Evolutionary conservation across 1,284 basidiomycete species (phyloP).

Genomic region (Microbotryum intermedium): DNA sequence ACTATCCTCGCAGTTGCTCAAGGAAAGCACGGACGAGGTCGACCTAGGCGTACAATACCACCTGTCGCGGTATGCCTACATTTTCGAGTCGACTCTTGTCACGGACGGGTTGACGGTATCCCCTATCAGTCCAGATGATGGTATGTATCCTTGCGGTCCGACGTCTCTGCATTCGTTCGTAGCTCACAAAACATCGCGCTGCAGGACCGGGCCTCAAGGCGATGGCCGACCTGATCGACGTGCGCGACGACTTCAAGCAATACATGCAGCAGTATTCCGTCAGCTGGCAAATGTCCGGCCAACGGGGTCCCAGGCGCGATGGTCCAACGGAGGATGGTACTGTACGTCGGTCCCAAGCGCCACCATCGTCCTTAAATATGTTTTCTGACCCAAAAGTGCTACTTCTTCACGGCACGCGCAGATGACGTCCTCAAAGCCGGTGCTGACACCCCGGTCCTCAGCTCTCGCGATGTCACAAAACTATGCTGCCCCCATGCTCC

Average conservation of each 20-base stretch:
- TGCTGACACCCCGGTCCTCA: slow-evolving; percentile 2
- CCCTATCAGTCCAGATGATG: slow-evolving; percentile 53
- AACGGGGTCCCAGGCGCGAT: slow-evolving; percentile 38
- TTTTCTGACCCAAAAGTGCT: slow-evolving; percentile 2
- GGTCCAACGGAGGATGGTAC: slow-evolving; percentile 40
- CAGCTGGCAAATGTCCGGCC: slow-evolving; percentile 57
- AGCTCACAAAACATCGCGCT: not conserved
- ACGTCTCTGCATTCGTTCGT: not conserved
- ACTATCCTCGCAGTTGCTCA: slow-evolving; percentile 57
- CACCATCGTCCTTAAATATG: slow-evolving; percentile 13
- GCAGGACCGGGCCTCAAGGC: slow-evolving; percentile 68
- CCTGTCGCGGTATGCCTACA: slow-evolving; percentile 83
- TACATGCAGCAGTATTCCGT: slow-evolving; percentile 95
- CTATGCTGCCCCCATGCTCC: slow-evolving; percentile 27
- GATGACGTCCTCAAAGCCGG: not conserved
- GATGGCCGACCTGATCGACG: slow-evolving; percentile 85
- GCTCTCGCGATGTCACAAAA: not conserved
- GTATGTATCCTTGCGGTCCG: slow-evolving; percentile 36
- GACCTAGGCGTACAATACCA: slow-evolving; percentile 97
- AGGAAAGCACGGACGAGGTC: slow-evolving; percentile 91
- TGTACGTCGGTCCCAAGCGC: slow-evolving; percentile 13
- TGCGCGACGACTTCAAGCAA: slow-evolving; percentile 83
- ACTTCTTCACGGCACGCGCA: slow-evolving; percentile 1
- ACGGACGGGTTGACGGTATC: slow-evolving; percentile 77
- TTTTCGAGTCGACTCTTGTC: slow-evolving; percentile 83